Evolutionary conservation across 2,329 filamentous ascomycete genomes (phyloP).

Genomic region (Fusarium praegraminearum): DNA sequence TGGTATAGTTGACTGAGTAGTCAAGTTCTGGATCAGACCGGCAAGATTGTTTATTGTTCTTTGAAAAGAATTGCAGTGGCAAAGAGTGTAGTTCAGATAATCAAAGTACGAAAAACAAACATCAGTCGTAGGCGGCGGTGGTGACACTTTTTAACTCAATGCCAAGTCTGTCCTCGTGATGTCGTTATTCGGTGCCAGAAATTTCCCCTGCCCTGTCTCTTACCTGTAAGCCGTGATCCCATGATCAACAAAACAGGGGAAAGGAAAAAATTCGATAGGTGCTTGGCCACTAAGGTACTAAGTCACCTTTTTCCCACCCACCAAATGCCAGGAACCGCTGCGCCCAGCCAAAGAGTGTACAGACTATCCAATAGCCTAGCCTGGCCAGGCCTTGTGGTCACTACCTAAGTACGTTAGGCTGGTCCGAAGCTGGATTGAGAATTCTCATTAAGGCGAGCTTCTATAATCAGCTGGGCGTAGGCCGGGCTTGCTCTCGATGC

Average conservation of each 20-base stretch:
- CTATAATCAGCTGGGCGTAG: neutral
- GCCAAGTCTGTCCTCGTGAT: constrained; percentile 39
- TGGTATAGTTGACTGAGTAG: neutral
- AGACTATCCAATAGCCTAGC: constrained; percentile 22
- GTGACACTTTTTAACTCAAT: constrained; percentile 37
- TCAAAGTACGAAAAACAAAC: neutral
- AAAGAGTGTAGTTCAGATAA: neutral
- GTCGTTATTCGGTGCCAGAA: constrained; percentile 35
- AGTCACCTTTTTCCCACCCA: constrained; percentile 21
- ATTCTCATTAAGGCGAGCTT: neutral
- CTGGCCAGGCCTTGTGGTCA: constrained; percentile 10
- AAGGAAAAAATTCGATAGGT: constrained; percentile 27
- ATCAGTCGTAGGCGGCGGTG: constrained; percentile 9
- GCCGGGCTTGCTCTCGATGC: neutral
- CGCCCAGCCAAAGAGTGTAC: constrained; percentile 13
- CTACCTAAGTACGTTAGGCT: constrained; percentile 20
- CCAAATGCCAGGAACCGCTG: constrained; percentile 9
- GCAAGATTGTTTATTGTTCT: neutral
- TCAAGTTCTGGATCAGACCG: neutral
- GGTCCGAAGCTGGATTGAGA: constrained; percentile 18
- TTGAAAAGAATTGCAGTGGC: neutral
- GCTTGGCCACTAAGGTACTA: constrained; percentile 18
- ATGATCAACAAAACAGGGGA: constrained; percentile 40
- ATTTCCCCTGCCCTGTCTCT: constrained; percentile 16
- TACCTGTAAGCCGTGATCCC: constrained; percentile 30